Evolutionary conservation across 345 rosid genomes (phyloP), one percentile per base, ranked within the genome.

Genomic region (Garcia nutans): DNA sequence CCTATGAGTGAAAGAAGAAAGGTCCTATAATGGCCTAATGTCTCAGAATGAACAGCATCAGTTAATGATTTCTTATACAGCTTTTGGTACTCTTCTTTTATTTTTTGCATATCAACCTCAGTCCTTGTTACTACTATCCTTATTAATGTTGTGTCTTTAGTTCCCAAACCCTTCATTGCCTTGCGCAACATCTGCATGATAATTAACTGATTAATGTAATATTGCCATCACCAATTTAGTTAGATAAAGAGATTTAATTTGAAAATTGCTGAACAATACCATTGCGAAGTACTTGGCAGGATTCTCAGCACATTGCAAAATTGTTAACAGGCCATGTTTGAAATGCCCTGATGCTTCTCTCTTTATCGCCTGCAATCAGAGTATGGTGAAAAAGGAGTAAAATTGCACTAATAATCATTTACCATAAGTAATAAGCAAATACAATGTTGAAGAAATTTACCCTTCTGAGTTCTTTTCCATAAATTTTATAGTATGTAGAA

Each of bases 151-250:
- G 85, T 65, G 59, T 91, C 93, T 23, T 84, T 83, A 1, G 93
- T 91, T 57, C 90, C 93, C 52, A 89, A 63, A 16, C 96, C 92
- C 76, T 81, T 88, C 93, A 88, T 89, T 4, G 96, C 84, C 76
- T 82, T 87, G 20, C 89, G 68, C 72, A 90, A 61, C 8, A 85
- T 85, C 91, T 89, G 86, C 52, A 54, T 16, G 5, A 15, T 5
- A 17, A 17, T 37, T 37, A 37, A 37, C 6, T 37, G 5, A 37
- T 0, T 33, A 33, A 33, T 33, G 37, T 33, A 33, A 33, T 0
- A 1, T 33, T 33, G 37, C 37, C 37, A 3, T 49, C 3, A 49
- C 15, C 54, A 12, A 0, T 16, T 10, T 3, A 50, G 13, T 11
- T 10, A 50, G 5, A 50, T 50, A 50, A 50, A 16, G 16, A 54